Evolutionary conservation across 108 stramenopile species (phyloP), one percentile per base, ranked within the genome.

Genomic region (Seminavis robusta): DNA sequence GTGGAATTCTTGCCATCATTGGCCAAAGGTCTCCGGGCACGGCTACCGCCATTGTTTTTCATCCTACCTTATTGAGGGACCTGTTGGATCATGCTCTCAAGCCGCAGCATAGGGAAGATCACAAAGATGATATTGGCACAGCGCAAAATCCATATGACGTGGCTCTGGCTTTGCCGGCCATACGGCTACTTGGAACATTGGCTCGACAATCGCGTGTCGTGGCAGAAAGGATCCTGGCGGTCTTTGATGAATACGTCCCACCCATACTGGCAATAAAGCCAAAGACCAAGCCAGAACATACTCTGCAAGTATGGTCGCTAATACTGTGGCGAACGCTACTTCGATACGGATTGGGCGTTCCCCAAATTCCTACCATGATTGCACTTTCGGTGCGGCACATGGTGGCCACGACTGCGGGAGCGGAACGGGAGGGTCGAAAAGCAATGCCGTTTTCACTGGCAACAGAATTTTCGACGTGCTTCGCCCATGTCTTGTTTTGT

Each of bases 161-260:
- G 11, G 19, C 46, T 42, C 7, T 44, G 10, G 7, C 11, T 8
- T 43, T 73, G 21, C 77, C 86, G 20, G 61, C 76, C 17, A 42
- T 88, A 24, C 69, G 50, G 21, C 67, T 92, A 24, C 44, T 84
- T 21, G 69, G 70, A 40, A 71, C 68, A 8, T 61, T 90, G 32
- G 81, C 88, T 7, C 77, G 84, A 48, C 92, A 94, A 69, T 94
- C 92, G 4, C 64, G 84, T 42, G 70, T 74, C 36, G 72, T 77
- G n/a, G 88, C 88, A 5, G 23, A 67, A 40, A 41, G 50, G 2
- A 10, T 69, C 13, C 55, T 45, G 27, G 15, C 25, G 48, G n/a
- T n/a, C n/a, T n/a, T n/a, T 23, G 21, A 57, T 33, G 48, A 51
- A 17, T 69, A 73, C 20, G 15, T 80, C 4, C 69, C 67, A 16